A percentile compares a stretch with the other conserved stretches of the same genome.
These are phyloP conservation scores for Trametes cinnabarina DNA, from an alignment of 768 basidiomycete genomes.

Conservation along the genomic window DNA sequence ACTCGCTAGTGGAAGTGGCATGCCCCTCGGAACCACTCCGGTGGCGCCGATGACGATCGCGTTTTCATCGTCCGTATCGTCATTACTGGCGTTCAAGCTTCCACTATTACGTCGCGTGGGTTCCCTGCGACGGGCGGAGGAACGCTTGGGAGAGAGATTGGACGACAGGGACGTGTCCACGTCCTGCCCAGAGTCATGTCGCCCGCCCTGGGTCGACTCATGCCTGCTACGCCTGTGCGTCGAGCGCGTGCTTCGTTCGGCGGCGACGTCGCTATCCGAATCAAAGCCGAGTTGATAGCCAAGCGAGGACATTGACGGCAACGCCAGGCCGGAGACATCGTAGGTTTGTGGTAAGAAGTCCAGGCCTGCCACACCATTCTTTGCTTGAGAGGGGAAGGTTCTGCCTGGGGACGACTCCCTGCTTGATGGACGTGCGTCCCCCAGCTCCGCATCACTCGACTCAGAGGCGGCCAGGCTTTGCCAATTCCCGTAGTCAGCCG, in stretches of 20 bases:
- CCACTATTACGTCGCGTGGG: not conserved
- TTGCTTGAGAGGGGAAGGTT: not conserved
- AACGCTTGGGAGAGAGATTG: too few species aligned
- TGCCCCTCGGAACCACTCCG: not conserved
- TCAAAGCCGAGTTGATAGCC: not conserved
- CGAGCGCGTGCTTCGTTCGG: not conserved
- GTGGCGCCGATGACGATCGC: not conserved
- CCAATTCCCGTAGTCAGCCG: slow-evolving; percentile 16
- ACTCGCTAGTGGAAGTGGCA: not conserved
- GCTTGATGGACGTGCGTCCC: slow-evolving; percentile 2
- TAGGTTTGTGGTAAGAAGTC: not conserved
- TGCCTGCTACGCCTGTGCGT: not conserved
- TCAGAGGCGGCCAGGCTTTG: slow-evolving; percentile 3
- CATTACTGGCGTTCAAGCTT: not conserved
- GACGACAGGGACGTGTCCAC: too few species aligned
- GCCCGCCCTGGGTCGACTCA: not conserved
- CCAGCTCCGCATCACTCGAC: slow-evolving; percentile 15
- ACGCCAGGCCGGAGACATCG: not conserved
- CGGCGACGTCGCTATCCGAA: not conserved
- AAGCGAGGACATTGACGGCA: not conserved
- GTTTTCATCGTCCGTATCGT: not conserved
- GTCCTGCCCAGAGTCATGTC: not conserved
- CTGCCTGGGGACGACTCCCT: slow-evolving; percentile 9
- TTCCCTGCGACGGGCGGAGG: not conserved
- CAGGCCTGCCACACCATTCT: not conserved